Percentiles rank a stretch among this genome's conserved stretches.
These are phyloP conservation scores for Stagonosporopsis cucurbitacearum DNA, from an alignment of 2,329 filamentous ascomycete genomes.

Conservation along the genomic window DNA sequence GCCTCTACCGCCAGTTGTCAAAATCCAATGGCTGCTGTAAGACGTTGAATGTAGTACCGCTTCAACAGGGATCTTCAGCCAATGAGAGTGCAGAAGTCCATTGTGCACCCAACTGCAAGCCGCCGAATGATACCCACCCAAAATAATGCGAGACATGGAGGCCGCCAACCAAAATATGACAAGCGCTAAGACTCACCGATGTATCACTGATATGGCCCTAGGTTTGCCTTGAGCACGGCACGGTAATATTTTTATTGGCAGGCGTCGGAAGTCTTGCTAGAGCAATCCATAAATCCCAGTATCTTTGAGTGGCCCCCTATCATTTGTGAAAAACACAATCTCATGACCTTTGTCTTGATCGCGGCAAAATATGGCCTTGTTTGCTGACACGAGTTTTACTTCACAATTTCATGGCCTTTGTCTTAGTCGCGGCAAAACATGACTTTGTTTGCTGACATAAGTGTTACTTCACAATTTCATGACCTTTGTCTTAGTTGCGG, in stretches of 20 bases:
- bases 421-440: no score
- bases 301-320: neutral
- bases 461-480: no score
- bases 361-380: neutral
- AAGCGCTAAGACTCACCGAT: slow-evolving; percentile 23
- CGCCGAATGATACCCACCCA: slow-evolving; percentile 40
- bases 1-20: slow-evolving; percentile 26
- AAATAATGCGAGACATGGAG: slow-evolving; percentile 21
- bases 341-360: neutral
- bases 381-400: neutral
- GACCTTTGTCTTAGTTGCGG: neutral
- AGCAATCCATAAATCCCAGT: neutral
- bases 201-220: neutral
- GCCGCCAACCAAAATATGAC: slow-evolving; percentile 14
- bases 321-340: neutral
- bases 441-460: no score
- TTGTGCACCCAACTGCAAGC: slow-evolving; percentile 29
- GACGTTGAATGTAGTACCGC: slow-evolving; percentile 32
- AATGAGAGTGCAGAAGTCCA: slow-evolving; percentile 35
- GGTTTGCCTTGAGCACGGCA: neutral
- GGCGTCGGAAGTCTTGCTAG: neutral
- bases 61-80: slow-evolving; percentile 23
- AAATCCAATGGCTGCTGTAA: slow-evolving; percentile 33
- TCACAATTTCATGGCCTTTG: no score
- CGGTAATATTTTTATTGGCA: neutral